phyloP scores from a whole-genome alignment of 2,329 filamentous ascomycete genomes.

The Pseudogymnoascus sp. region DNA sequence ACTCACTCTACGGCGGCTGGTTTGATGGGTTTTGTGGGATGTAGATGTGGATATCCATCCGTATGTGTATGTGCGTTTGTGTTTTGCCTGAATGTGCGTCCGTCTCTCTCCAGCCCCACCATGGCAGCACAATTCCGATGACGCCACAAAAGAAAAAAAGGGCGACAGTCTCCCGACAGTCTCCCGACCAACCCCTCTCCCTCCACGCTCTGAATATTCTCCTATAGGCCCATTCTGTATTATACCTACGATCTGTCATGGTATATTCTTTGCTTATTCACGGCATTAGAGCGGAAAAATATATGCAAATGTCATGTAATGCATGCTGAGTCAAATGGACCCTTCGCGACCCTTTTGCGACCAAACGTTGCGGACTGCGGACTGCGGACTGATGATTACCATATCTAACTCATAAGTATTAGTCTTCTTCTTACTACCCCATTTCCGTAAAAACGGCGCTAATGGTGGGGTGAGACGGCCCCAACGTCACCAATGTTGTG shows the following conservation, averaged over 20 bases:
- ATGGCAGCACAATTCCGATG: background rate
- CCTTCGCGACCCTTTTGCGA: background rate
- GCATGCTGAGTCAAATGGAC: conserved; percentile 1
- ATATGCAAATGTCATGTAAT: background rate
- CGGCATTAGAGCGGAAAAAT: background rate
- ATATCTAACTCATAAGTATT: background rate
- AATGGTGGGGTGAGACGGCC: conserved; percentile 3
- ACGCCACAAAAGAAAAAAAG: background rate
- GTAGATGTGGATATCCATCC: background rate
- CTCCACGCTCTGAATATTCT: background rate
- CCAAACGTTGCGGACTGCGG: background rate
- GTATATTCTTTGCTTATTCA: background rate
- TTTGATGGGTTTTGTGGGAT: background rate
- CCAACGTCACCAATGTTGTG: conserved; percentile 5
- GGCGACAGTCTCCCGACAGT: background rate
- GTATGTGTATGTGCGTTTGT: background rate
- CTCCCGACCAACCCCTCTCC: background rate
- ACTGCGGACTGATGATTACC: background rate
- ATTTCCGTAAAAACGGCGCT: conserved; percentile 7
- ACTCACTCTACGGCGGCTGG: background rate
- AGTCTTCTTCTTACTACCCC: background rate
- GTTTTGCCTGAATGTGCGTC: conserved; percentile 3
- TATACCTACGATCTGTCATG: background rate
- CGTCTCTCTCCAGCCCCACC: background rate
- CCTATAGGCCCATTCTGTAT: background rate